phyloP scores from a whole-genome alignment of 129 eudicot genomes.

The Escallonia rubra region DNA sequence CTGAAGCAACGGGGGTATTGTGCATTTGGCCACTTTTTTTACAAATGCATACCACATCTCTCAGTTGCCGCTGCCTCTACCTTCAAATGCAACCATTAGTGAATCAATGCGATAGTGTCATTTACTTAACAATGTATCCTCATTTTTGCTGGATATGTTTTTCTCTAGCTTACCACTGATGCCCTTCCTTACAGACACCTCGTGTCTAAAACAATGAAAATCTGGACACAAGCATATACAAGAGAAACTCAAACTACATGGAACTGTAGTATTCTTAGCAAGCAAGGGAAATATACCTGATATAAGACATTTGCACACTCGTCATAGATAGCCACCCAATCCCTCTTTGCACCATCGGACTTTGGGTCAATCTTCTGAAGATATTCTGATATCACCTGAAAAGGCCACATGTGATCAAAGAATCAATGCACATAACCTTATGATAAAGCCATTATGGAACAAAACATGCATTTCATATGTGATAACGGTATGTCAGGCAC shows the following conservation, averaged over 20 bases:
- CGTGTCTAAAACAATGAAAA: background rate
- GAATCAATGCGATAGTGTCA: too few relatives aligned
- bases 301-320: conserved; percentile 97
- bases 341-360: conserved; percentile 99
- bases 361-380: conserved; percentile 97
- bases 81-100: too few relatives aligned
- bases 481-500: background rate
- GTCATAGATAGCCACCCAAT: conserved; percentile 98
- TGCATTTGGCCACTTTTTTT: too few relatives aligned
- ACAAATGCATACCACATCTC: too few relatives aligned
- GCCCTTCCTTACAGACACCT: background rate
- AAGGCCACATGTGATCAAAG: conserved; percentile 2
- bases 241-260: background rate
- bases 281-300: conserved; percentile 42
- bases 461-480: background rate
- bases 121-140: too few relatives aligned
- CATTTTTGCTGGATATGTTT: too few relatives aligned
- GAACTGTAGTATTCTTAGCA: too few relatives aligned
- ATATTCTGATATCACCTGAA: conserved; percentile 92
- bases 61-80: too few relatives aligned
- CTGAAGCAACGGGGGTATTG: too few relatives aligned
- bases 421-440: background rate
- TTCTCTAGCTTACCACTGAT: too few relatives aligned
- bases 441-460: background rate
- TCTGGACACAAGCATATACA: background rate